Base-by-base conservation (phyloP, 108 stramenopile genomes). In the Mayamaea pseudoterrestris region DNA sequence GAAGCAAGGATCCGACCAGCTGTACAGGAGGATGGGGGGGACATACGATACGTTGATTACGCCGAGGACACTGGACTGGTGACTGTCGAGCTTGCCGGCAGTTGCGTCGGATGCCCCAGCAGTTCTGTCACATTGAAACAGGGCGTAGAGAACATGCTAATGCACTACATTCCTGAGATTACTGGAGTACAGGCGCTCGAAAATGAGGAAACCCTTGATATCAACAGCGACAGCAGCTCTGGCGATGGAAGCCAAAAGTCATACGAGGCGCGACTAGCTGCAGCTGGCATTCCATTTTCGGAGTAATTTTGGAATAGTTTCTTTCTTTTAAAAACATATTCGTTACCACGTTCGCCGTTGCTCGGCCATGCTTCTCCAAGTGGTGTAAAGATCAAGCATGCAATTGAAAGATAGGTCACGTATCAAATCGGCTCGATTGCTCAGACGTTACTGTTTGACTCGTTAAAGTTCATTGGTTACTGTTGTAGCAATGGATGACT, bases 151-250 rank as follows among this genome's bases (percentile, higher is more conserved):
- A 97, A 95, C 59, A 99, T 99, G 98, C 60, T 99, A 30, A 95
- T 93, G 96, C 98, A 99, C 66, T 99, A 99, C 61, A 87, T 99
- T 35, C 95, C 95, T 0, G 98, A 99, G 80, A 95, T 99, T 41
- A 85, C 73, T 16, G 77, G 51, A 41, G 83, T 97, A 6, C 61
- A 76, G 41, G 73, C 89, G 1, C 49, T 89, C 53, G 90, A 87
- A 30, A 80, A 87, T 49, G 87, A 87, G 29, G 66, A 50, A 13
- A 76, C 74, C 2, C 49, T 45, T 0, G 69, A 59, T 22, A 49
- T 40, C n/a, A n/a, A n/a, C n/a, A 39, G 50, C 13, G 35, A 37
- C 11, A n/a, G 32, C 5, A 30, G 30, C 43, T 21, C 16, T 20
- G 41, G 16, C 1, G 29, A 32, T 27, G 49, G 41, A 35, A 58